These are phyloP conservation scores for Cladosporium austrohemisphaericum DNA, from an alignment of 2,329 filamentous ascomycete genomes.

Conservation along the genomic window DNA sequence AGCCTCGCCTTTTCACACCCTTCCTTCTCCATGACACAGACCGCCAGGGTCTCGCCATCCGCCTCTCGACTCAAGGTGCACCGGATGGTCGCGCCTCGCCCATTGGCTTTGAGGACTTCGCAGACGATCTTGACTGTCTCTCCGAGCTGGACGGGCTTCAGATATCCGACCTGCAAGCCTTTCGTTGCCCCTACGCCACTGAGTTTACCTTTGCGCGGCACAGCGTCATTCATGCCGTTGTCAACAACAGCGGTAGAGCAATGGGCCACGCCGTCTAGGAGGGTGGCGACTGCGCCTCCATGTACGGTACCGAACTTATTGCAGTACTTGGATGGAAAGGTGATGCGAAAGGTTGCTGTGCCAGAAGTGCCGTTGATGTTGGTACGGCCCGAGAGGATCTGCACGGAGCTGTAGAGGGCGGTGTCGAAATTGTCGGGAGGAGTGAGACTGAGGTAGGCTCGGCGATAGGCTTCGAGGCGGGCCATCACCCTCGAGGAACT, in stretches of 20 bases:
- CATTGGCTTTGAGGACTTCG: constrained; percentile 2
- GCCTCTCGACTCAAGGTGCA: not conserved
- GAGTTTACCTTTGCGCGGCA: not conserved
- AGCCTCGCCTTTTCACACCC: constrained; percentile 1
- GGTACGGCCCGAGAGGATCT: constrained; percentile 17
- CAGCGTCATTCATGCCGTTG: not conserved
- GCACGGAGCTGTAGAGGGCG: constrained; percentile 17
- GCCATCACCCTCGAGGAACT: constrained; percentile 15
- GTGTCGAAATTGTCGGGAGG: constrained; percentile 21
- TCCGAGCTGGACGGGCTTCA: constrained; percentile 5
- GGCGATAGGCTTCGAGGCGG: constrained; percentile 17
- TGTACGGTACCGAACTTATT: constrained; percentile 19
- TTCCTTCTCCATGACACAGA: constrained; percentile 10
- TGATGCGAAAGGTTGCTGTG: constrained; percentile 17
- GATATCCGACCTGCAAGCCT: not conserved
- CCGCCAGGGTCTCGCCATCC: not conserved
- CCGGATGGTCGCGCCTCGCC: not conserved
- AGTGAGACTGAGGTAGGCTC: constrained; percentile 15
- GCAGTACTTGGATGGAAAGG: constrained; percentile 16
- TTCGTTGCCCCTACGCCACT: constrained; percentile 2
- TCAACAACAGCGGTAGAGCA: constrained; percentile 17
- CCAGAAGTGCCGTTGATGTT: constrained; percentile 1
- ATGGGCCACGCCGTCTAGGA: constrained; percentile 21
- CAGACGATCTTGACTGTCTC: constrained; percentile 6
- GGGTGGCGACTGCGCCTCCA: constrained; percentile 21